A percentile compares a stretch with the other conserved stretches of the same genome.
Evolutionary conservation across 2,329 filamentous ascomycete genomes (phyloP).

Genomic region (Aspergillus hortae): DNA sequence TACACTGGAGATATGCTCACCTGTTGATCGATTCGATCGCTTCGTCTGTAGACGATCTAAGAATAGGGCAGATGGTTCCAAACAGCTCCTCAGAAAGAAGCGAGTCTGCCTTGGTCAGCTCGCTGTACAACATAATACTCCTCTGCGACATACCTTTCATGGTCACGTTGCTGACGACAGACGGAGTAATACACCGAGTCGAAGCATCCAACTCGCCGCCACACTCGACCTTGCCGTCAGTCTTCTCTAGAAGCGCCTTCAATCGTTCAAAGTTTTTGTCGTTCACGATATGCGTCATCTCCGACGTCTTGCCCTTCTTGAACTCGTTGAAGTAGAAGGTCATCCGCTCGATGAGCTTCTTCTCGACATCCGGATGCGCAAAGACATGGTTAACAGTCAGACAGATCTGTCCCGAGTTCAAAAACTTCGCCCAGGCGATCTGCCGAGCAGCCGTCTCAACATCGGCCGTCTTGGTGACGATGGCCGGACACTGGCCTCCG

Average conservation of each 20-base stretch:
- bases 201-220: conserved; percentile 30
- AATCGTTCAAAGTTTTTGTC: conserved; percentile 43
- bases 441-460: conserved; percentile 43
- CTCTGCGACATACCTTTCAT: not conserved
- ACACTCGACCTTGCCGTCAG: conserved; percentile 36
- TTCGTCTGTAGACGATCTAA: conserved; percentile 27
- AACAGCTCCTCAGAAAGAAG: conserved; percentile 48
- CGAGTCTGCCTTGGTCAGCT: conserved; percentile 22
- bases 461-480: conserved; percentile 41
- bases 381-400: conserved; percentile 45
- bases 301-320: conserved; percentile 17
- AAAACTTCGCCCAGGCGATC: conserved; percentile 42
- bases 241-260: conserved; percentile 31
- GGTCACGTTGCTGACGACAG: conserved; percentile 37
- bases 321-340: conserved; percentile 33
- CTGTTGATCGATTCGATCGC: conserved; percentile 25
- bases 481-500: conserved; percentile 45
- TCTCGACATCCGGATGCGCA: conserved; percentile 38
- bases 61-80: conserved; percentile 42
- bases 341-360: conserved; percentile 35
- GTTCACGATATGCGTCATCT: conserved; percentile 39
- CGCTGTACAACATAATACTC: not conserved
- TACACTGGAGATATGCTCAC: not conserved
- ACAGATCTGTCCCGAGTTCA: conserved; percentile 44
- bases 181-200: conserved; percentile 34